Percentiles rank a stretch among this genome's conserved stretches.
Conservation (phyloP, 2,329 filamentous ascomycete genomes). For the Fusarium sp. region DNA sequence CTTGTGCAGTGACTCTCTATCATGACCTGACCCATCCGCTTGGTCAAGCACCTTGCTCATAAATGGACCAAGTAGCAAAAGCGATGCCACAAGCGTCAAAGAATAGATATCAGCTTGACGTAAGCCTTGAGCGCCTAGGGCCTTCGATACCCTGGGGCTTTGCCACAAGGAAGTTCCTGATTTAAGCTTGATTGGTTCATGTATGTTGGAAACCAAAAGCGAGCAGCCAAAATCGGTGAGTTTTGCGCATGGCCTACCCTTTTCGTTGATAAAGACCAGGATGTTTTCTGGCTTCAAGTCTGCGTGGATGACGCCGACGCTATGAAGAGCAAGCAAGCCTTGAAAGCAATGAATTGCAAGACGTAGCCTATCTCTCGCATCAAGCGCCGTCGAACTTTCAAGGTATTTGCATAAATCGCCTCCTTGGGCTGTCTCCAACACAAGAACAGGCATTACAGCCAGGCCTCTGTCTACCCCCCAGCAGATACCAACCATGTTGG, state of each 20-base stretch:
- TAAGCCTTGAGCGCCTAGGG: not conserved
- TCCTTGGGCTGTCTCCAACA: not conserved
- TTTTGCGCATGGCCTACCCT: not conserved
- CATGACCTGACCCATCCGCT: not conserved
- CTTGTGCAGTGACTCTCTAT: rapidly evolving
- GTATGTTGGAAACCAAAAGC: rapidly evolving
- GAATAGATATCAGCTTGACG: not conserved
- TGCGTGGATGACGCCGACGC: not conserved
- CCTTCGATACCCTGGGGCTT: not conserved
- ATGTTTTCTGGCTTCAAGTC: not conserved
- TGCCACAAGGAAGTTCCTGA: not conserved
- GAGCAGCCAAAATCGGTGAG: not conserved
- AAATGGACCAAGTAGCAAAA: not conserved
- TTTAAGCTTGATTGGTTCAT: not conserved
- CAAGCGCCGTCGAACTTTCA: not conserved
- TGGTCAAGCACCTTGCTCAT: not conserved
- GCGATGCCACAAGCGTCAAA: not conserved
- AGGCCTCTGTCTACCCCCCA: not conserved
- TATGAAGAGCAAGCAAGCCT: not conserved
- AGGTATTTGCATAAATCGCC: not conserved
- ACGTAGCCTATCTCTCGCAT: not conserved
- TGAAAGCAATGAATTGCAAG: not conserved
- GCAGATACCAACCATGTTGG: not conserved
- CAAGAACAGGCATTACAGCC: not conserved
- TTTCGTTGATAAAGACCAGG: not conserved